Percentiles rank a stretch among this genome's conserved stretches.
phyloP scores from a whole-genome alignment of 208 protist genomes.

The Trypanosoma vivax region DNA sequence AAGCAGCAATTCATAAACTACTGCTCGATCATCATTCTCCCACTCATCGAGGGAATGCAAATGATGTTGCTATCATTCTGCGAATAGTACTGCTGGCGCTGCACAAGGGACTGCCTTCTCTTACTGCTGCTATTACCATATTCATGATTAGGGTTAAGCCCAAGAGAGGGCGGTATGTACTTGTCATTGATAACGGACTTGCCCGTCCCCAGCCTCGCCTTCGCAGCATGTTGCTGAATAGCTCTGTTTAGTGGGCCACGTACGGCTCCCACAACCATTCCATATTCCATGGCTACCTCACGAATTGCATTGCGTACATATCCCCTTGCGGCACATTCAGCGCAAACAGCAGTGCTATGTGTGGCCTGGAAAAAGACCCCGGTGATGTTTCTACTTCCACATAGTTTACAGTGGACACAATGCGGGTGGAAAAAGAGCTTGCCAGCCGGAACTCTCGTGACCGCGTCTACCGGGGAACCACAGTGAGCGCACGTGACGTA shows the following conservation, averaged over 20 bases:
- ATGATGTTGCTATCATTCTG: constrained; percentile 80
- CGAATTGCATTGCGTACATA: constrained; percentile 31
- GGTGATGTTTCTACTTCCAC: constrained; percentile 29
- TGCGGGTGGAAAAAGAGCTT: constrained; percentile 66
- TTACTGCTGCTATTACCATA: constrained; percentile 36
- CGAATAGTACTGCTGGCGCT: constrained; percentile 83
- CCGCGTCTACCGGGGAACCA: constrained; percentile 63
- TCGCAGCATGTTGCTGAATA: background rate
- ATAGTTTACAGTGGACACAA: constrained; percentile 66
- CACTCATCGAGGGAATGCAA: constrained; percentile 10
- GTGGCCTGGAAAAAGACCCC: constrained; percentile 50
- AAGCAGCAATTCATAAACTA: too few relatives aligned
- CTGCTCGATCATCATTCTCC: background rate
- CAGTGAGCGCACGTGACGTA: constrained; percentile 56
- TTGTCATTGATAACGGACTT: constrained; percentile 36
- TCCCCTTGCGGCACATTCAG: constrained; percentile 24
- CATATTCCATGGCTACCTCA: constrained; percentile 27
- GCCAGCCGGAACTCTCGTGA: constrained; percentile 65
- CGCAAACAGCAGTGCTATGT: constrained; percentile 12
- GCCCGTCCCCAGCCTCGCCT: background rate
- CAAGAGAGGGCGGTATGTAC: constrained; percentile 45
- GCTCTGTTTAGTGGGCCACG: constrained; percentile 23
- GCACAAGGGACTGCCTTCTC: constrained; percentile 50
- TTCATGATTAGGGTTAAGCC: constrained; percentile 36
- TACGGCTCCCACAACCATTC: constrained; percentile 37